Evolutionary conservation across 2,329 filamentous ascomycete genomes (phyloP), one percentile per base, ranked within the genome.

Genomic region (Arthrobotrys sinensis): DNA sequence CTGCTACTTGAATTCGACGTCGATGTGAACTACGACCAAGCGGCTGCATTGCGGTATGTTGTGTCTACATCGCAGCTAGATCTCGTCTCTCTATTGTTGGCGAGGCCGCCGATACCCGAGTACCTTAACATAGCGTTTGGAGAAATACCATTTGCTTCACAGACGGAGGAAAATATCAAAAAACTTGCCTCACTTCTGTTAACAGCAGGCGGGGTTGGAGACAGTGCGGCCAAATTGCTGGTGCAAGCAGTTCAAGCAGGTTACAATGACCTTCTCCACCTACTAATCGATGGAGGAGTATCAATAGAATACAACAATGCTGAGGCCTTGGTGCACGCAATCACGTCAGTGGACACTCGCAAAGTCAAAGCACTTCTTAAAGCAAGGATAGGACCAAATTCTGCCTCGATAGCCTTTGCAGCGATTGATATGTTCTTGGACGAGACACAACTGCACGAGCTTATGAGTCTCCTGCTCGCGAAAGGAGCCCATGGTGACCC

Each of bases 231-330:
- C 21, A 78, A 68, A 36, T 38, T 78, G 14, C 38, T 78, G 14
- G 75, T 78, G 10, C 75, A 78, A n/a, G 62, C 75, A 4, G 75
- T 78, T 55, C 67, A 67, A n/a, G 75, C 75, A 3, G 75, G 75
- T 11, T 78, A 78, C 32, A 72, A 78, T 21, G 67, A 68, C 32
- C 75, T 78, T 21, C 38, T 78, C 5, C 62, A 78, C 34, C 14
- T 78, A n/a, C 67, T 78, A 0, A 45, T 78, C 11, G 75, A 78
- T 21, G 62, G 65, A 2, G 63, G 67, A 8, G 67, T 69, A 16
- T 78, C 75, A 7, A 68, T 78, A 45, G 75, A 78, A 34, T 78
- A 72, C 21, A 78, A 78, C 34, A 72, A 68, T 28, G 21, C 75
- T 1, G 75, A 78, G 48, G 75, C 67, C 1, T 36, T 78, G 10